Conservation (phyloP, 2,329 filamentous ascomycete species). For the Nemania sp. region DNA sequence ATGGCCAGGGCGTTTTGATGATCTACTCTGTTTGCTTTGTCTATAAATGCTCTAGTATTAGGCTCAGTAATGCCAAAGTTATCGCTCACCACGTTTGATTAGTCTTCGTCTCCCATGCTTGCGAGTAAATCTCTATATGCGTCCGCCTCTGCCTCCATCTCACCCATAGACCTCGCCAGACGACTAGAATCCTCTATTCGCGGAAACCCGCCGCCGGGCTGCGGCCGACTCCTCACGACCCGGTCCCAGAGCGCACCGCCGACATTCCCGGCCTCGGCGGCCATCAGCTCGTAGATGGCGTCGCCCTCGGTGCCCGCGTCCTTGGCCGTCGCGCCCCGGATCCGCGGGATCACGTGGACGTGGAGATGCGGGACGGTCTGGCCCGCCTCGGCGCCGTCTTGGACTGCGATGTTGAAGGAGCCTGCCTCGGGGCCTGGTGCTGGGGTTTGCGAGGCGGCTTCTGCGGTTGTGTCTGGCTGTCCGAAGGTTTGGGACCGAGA, state of each 20-base stretch:
- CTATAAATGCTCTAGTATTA: constrained; percentile 26
- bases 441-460: constrained; percentile 56
- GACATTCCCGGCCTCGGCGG: constrained; percentile 86
- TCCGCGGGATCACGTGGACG: constrained; percentile 69
- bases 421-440: constrained; percentile 67
- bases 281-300: constrained; percentile 81
- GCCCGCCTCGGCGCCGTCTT: constrained; percentile 89
- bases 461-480: no score
- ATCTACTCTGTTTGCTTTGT: constrained; percentile 20
- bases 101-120: constrained; percentile 55
- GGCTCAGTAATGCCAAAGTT: constrained; percentile 7
- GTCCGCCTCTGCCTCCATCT: constrained; percentile 84
- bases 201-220: constrained; percentile 70
- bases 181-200: constrained; percentile 78
- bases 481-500: no score
- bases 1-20: constrained; percentile 39
- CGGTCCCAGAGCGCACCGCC: constrained; percentile 68
- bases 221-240: constrained; percentile 53
- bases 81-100: background rate
- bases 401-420: constrained; percentile 93
- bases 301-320: constrained; percentile 45
- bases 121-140: constrained; percentile 67
- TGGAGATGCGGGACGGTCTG: constrained; percentile 96
- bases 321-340: constrained; percentile 49
- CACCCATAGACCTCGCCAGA: constrained; percentile 73